Conservation (phyloP, 257 asterid genomes). For the Nyctanthes arbortristis region DNA sequence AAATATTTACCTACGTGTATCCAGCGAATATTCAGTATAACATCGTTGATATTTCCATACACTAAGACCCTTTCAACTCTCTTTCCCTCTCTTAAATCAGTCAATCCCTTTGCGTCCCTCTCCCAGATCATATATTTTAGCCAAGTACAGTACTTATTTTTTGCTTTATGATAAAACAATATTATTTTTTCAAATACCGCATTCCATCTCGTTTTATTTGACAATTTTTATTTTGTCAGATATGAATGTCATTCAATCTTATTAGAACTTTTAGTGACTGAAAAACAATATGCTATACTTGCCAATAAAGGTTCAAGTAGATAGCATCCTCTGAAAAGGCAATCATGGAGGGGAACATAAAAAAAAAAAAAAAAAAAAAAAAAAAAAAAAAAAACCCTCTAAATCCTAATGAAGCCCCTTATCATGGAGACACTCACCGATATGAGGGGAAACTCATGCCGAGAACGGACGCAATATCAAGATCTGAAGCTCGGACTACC, state of each 20-base stretch:
- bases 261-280: not conserved
- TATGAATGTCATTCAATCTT: not conserved
- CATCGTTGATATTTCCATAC: not conserved
- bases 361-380: no score
- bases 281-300: not conserved
- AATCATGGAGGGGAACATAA: not conserved
- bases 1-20: not conserved
- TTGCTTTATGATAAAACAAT: not conserved
- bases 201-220: no score
- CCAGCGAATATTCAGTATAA: constrained; percentile 3
- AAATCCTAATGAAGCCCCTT: not conserved
- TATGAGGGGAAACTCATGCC: constrained; percentile 98
- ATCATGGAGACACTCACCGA: constrained; percentile 57
- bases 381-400: no score
- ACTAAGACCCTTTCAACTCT: not conserved
- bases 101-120: not conserved
- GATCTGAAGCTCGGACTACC: constrained; percentile 90
- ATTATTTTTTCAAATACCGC: not conserved
- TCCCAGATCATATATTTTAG: not conserved
- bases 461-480: constrained; percentile 85
- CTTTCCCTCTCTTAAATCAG: not conserved
- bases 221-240: no score
- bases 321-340: not conserved
- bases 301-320: not conserved
- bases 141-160: no score